A percentile compares a stretch with the other conserved stretches of the same genome.
phyloP scores from a whole-genome alignment of 345 rosid genomes.

The Triadica sebifera region DNA sequence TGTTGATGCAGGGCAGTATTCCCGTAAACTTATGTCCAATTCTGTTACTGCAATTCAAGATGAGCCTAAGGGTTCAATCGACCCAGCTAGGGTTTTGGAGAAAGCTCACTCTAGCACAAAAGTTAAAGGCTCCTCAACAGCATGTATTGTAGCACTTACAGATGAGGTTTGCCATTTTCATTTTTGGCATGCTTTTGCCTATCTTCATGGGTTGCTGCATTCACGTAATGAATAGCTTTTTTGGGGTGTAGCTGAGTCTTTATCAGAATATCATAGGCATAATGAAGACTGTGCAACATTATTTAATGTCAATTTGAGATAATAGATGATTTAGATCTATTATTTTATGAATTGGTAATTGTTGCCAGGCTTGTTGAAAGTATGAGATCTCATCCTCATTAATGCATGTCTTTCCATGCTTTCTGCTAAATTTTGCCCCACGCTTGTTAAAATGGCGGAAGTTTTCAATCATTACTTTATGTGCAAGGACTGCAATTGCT shows the following conservation, averaged over 20 bases:
- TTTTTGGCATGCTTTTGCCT: constrained; percentile 4
- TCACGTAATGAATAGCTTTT: not conserved
- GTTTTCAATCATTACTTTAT: not conserved
- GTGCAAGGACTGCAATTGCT: not conserved
- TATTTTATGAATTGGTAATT: not conserved
- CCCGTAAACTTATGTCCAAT: constrained; percentile 93
- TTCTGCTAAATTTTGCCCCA: not conserved
- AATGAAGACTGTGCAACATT: not conserved
- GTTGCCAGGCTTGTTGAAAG: too few species aligned
- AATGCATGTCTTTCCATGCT: too few species aligned
- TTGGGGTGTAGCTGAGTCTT: not conserved
- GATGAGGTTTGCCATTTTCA: constrained; percentile 51
- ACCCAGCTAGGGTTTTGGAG: constrained; percentile 86
- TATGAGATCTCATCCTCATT: too few species aligned
- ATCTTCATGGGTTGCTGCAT: not conserved
- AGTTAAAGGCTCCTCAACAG: constrained; percentile 92
- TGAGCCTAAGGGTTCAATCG: constrained; percentile 83
- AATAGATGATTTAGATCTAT: not conserved
- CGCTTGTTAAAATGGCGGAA: not conserved
- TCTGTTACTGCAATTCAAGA: constrained; percentile 73
- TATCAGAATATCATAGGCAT: not conserved
- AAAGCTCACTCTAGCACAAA: constrained; percentile 87
- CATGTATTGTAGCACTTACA: constrained; percentile 88
- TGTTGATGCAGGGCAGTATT: constrained; percentile 76
- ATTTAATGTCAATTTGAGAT: not conserved